Conservation (phyloP, 768 basidiomycete species). For the Lactarius tabidus region DNA sequence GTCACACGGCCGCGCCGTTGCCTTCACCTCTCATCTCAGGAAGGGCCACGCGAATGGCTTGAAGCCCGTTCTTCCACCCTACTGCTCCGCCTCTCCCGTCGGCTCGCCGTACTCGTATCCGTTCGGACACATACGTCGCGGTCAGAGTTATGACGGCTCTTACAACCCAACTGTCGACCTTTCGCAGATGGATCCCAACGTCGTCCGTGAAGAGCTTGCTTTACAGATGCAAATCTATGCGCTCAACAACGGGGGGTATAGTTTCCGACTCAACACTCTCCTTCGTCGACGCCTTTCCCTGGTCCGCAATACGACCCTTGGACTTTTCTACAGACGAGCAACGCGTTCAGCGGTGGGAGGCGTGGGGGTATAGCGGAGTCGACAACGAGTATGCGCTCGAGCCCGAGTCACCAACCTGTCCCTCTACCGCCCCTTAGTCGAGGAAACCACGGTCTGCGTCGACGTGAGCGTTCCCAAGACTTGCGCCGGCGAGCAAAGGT, state of each 20-base stretch:
- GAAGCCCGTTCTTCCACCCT: slow-evolving; percentile 37
- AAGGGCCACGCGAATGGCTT: slow-evolving; percentile 37
- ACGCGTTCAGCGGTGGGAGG: slow-evolving; percentile 21
- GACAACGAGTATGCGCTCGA: slow-evolving; percentile 61
- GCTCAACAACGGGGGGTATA: slow-evolving; percentile 57
- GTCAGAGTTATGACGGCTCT: slow-evolving; percentile 33
- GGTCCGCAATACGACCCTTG: slow-evolving; percentile 62
- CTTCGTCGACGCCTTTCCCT: slow-evolving; percentile 72
- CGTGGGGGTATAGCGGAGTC: slow-evolving; percentile 35
- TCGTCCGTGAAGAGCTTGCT: slow-evolving; percentile 66
- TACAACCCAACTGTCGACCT: slow-evolving; percentile 33
- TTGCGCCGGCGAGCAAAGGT: slow-evolving; percentile 35
- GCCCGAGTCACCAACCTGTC: slow-evolving; percentile 67
- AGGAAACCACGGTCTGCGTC: slow-evolving; percentile 44
- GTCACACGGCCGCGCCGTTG: slow-evolving; percentile 67
- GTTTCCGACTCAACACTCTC: slow-evolving; percentile 74
- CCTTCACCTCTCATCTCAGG: slow-evolving; percentile 62
- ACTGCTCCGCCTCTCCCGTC: slow-evolving; percentile 51
- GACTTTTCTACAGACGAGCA: slow-evolving; percentile 54
- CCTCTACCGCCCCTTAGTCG: slow-evolving; percentile 49
- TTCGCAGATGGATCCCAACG: slow-evolving; percentile 39
- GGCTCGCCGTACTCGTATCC: slow-evolving; percentile 82
- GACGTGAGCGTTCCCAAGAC: slow-evolving; percentile 40
- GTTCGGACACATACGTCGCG: slow-evolving; percentile 65
- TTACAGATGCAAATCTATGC: slow-evolving; percentile 78